A percentile compares a stretch with the other conserved stretches of the same genome.
Conservation (phyloP, 2,329 filamentous ascomycete species). For the Colletotrichum simmondsii region DNA sequence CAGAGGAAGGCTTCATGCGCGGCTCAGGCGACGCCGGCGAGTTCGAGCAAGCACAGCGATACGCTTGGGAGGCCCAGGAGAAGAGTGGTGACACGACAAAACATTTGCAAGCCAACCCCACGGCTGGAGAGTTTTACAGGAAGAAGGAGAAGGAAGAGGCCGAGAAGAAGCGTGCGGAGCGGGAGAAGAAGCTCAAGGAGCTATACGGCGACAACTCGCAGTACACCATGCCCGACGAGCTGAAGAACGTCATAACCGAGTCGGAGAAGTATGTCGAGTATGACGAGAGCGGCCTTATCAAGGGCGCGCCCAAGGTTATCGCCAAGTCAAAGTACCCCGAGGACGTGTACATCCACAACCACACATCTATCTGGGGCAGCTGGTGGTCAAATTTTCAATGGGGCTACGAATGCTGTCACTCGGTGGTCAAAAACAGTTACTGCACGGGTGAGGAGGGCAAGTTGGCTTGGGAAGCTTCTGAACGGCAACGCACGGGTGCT, state of each 20-base stretch:
- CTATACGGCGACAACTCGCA: constrained; percentile 79
- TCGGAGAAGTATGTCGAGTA: constrained; percentile 94
- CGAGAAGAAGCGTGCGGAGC: constrained; percentile 74
- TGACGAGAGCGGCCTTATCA: constrained; percentile 88
- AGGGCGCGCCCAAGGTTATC: constrained; percentile 81
- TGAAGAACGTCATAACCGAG: constrained; percentile 73
- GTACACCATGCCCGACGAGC: constrained; percentile 67
- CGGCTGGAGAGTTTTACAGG: constrained; percentile 85
- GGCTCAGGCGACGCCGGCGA: constrained; percentile 91
- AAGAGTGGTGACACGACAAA: constrained; percentile 79
- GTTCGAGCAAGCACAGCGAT: constrained; percentile 88
- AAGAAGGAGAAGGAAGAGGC: constrained; percentile 83
- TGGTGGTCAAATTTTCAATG: constrained; percentile 98
- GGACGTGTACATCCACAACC: constrained; percentile 89
- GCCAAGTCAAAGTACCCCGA: constrained; percentile 93
- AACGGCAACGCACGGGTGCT: constrained; percentile 65
- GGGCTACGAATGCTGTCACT: constrained; percentile 97
- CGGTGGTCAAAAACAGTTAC: constrained; percentile 94
- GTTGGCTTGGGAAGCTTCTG: constrained; percentile 80
- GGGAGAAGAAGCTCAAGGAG: constrained; percentile 77
- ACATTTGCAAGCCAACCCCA: constrained; percentile 96
- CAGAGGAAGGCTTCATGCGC: constrained; percentile 92
- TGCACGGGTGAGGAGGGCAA: constrained; percentile 94
- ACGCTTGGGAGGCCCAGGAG: constrained; percentile 97
- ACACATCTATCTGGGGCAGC: constrained; percentile 92